Conservation (phyloP, 202 grass and related monocot species). For the Setaria italica region DNA sequence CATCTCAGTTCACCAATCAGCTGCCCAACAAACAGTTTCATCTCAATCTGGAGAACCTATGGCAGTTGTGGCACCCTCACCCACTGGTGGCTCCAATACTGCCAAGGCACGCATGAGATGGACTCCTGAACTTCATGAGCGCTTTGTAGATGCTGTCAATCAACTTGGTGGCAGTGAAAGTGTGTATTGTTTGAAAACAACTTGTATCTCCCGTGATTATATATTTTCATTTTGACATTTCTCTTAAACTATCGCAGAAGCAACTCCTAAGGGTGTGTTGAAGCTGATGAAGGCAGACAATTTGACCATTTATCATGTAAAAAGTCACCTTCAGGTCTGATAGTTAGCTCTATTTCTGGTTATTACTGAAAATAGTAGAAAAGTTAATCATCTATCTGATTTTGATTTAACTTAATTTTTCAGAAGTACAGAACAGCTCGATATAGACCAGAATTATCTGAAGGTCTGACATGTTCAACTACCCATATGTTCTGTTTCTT, state of each 20-base stretch:
- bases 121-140: conserved; percentile 94
- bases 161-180: conserved; percentile 94
- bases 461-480: conserved; percentile 61
- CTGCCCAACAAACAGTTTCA: conserved; percentile 50
- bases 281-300: conserved; percentile 97
- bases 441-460: conserved; percentile 77
- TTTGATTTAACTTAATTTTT: conserved; percentile 43
- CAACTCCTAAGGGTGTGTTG: conserved; percentile 90
- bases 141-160: conserved; percentile 92
- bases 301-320: conserved; percentile 98
- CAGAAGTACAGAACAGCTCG: conserved; percentile 97
- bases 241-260: conserved; percentile 62
- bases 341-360: conserved; percentile 21
- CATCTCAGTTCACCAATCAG: conserved; percentile 44
- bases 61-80: conserved; percentile 54
- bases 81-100: conserved; percentile 52
- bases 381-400: conserved; percentile 32
- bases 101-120: conserved; percentile 90
- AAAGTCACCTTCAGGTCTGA: conserved; percentile 95
- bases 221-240: conserved; percentile 45
- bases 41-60: conserved; percentile 59
- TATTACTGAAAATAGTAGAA: conserved; percentile 12
- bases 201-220: background rate
- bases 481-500: conserved; percentile 23
- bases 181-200: conserved; percentile 47